phyloP scores from a whole-genome alignment of 1,284 basidiomycete genomes.

The Agroathelia rolfsii region DNA sequence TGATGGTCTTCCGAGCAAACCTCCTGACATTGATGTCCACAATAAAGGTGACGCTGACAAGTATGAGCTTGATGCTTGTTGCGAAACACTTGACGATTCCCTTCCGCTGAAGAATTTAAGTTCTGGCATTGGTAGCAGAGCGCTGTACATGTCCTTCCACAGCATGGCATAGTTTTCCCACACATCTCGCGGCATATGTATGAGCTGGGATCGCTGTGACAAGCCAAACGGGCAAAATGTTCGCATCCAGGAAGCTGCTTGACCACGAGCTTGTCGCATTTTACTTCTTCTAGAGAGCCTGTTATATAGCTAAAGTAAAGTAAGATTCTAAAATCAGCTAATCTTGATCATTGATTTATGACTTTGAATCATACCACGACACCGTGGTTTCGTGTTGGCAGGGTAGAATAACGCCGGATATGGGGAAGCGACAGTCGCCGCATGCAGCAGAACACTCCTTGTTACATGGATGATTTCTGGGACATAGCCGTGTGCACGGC shows the following conservation, averaged over 20 bases:
- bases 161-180: constrained; percentile 38
- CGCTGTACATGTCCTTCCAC: constrained; percentile 39
- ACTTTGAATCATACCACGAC: constrained; percentile 41
- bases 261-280: constrained; percentile 33
- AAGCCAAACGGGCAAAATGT: constrained; percentile 37
- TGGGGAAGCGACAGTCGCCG: constrained; percentile 43
- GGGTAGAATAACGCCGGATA: constrained; percentile 41
- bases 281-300: constrained; percentile 33
- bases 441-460: constrained; percentile 45
- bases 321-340: no score
- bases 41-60: constrained; percentile 45
- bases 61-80: constrained; percentile 37
- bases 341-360: no score
- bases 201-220: constrained; percentile 31
- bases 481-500: constrained; percentile 42
- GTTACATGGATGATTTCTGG: constrained; percentile 50
- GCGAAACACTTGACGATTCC: constrained; percentile 7
- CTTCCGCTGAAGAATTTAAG: constrained; percentile 14
- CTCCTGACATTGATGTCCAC: constrained; percentile 45
- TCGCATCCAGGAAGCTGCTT: constrained; percentile 49
- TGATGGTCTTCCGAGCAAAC: constrained; percentile 42
- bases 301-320: constrained; percentile 30
- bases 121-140: constrained; percentile 42
- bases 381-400: constrained; percentile 47
- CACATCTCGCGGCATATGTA: constrained; percentile 36